Conservation (phyloP, 225 moss, liverwort and hornwort species). For the Asterella californica region DNA sequence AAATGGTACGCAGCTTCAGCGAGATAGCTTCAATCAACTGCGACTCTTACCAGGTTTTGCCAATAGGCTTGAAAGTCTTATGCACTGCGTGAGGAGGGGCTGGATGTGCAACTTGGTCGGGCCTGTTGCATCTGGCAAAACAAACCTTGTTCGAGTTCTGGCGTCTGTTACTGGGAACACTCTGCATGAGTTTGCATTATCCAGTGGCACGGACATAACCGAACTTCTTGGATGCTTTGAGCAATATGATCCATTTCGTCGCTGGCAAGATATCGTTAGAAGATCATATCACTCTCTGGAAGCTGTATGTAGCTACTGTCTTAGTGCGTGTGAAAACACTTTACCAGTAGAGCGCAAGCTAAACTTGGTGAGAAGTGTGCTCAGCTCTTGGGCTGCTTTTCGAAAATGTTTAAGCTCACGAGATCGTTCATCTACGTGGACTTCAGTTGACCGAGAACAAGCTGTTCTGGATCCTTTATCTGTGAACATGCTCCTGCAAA, state of each 20-base stretch:
- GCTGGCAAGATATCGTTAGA: constrained; percentile 82
- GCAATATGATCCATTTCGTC: constrained; percentile 86
- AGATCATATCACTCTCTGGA: constrained; percentile 53
- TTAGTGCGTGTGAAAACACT: constrained; percentile 33
- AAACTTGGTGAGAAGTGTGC: constrained; percentile 62
- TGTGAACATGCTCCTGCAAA: constrained; percentile 74
- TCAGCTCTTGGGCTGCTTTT: constrained; percentile 83
- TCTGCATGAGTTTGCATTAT: constrained; percentile 78
- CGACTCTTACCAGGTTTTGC: constrained; percentile 73
- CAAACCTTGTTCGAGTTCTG: constrained; percentile 72
- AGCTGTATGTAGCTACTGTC: constrained; percentile 61
- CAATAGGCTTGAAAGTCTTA: constrained; percentile 74
- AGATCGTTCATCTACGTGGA: constrained; percentile 21
- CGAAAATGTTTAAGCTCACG: constrained; percentile 48
- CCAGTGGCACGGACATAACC: constrained; percentile 95
- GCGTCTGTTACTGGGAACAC: constrained; percentile 77
- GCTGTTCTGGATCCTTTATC: constrained; percentile 54
- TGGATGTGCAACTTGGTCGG: constrained; percentile 98
- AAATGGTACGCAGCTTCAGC: constrained; percentile 51
- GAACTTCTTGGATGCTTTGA: constrained; percentile 99
- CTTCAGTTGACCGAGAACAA: constrained; percentile 36
- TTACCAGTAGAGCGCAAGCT: constrained; percentile 53
- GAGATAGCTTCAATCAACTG: constrained; percentile 56
- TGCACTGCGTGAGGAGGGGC: constrained; percentile 84
- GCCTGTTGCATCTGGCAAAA: constrained; percentile 82